Base-by-base conservation (phyloP, 164 flowering plant species). In the Tinospora cordifolia region DNA sequence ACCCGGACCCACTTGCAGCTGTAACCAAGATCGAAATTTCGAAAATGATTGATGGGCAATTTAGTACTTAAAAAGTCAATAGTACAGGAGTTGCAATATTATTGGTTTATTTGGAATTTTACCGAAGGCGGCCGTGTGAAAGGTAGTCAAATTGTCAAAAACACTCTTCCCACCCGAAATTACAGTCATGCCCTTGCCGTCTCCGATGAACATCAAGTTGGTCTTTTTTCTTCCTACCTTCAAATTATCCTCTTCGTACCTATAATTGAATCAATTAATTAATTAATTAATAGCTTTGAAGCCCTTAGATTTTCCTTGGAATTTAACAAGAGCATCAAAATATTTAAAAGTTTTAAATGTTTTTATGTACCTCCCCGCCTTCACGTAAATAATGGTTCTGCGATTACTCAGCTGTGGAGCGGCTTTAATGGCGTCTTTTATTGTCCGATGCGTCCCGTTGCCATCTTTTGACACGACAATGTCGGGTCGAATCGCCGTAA, bases 51-150 rank as follows among this genome's bases (percentile, higher is more conserved):
- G 36, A 30, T 30, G 36, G 36, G 36, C 36, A 30, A 30, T 30
- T 30, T 30, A 30, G 36, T 30, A 30, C 36, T 30, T 30, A 30
- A 30, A 30, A 30, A 30, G 36, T 30, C 36, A 41, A 47, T 22
- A n/a, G n/a, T 38, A 30, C 54, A 39, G 12, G 13, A 1, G 12
- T 17, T 7, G 44, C 30, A 7, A 1, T 0, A n/a, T 17, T 30
- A 25, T 1, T 39, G 6, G 7, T 39, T 14, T 17, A 30, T 30
- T 2, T 3, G 58, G 71, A 41, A 34, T 14, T 14, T 79, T 83
- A 92, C 98, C 98, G 27, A 92, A 92, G 5, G 92, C 62, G 1
- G 98, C 98, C 0, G 98, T 89, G 78, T 81, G 98, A 79, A 93
- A 93, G 0, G 98, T 93, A 1, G 97, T 93, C 38, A 84, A 14